Conservation (phyloP, 495 filamentous ascomycete species). For the Penicillium tannophilum region DNA sequence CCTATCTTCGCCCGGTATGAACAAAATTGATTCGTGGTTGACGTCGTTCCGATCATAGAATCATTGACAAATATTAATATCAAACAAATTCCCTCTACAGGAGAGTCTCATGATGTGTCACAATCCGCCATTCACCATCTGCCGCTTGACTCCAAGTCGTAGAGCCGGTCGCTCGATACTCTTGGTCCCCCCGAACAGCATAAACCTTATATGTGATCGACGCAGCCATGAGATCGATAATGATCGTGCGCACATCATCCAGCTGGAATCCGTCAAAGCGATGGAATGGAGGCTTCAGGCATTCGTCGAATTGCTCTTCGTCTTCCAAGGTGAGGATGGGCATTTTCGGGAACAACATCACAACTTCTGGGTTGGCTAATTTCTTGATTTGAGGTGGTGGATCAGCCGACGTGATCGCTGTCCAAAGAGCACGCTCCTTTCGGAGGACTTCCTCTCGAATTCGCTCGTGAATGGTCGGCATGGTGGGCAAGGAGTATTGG, state of each 20-base stretch:
- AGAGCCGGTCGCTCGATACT: constrained; percentile 37
- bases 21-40: constrained; percentile 4
- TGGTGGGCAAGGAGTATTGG: constrained; percentile 23
- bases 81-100: constrained; percentile 18
- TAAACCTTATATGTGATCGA: constrained; percentile 41
- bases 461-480: constrained; percentile 51
- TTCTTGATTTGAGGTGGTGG: constrained; percentile 43
- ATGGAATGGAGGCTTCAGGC: constrained; percentile 44
- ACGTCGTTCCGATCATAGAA: not conserved
- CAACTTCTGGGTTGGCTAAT: constrained; percentile 37
- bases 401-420: constrained; percentile 46
- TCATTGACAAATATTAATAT: constrained; percentile 3
- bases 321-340: constrained; percentile 37
- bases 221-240: constrained; percentile 51
- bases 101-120: constrained; percentile 42
- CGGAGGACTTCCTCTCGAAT: constrained; percentile 44
- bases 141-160: constrained; percentile 49
- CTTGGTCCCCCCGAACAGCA: constrained; percentile 28
- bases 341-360: constrained; percentile 43
- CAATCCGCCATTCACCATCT: constrained; percentile 48
- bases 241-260: constrained; percentile 40
- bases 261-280: constrained; percentile 46
- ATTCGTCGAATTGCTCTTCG: constrained; percentile 28
- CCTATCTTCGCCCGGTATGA: not conserved
- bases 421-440: constrained; percentile 47